Percentiles rank a stretch among this genome's conserved stretches.
Evolutionary conservation across 2,329 filamentous ascomycete genomes (phyloP).

Genomic region (Exophiala spinifera): DNA sequence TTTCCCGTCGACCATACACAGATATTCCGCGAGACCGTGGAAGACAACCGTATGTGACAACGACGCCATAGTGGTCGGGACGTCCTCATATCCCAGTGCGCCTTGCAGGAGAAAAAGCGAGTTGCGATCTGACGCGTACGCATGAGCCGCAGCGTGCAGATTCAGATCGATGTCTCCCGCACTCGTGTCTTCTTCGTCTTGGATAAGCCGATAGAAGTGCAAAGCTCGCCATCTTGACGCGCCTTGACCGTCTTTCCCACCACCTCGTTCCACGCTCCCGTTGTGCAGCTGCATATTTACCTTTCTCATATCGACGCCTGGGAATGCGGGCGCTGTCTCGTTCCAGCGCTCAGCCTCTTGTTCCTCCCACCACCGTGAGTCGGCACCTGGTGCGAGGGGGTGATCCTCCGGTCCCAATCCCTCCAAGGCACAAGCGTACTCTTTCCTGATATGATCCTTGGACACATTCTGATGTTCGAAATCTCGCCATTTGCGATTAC

Average conservation of each 20-base stretch:
- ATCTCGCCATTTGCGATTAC: conserved; percentile 9
- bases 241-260: conserved; percentile 16
- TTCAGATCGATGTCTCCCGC: conserved; percentile 43
- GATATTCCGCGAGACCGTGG: conserved; percentile 40
- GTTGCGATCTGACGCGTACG: conserved; percentile 57
- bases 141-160: conserved; percentile 56
- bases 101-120: conserved; percentile 52
- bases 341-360: conserved; percentile 30
- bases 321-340: conserved; percentile 34
- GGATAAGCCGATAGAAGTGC: conserved; percentile 46
- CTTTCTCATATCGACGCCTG: conserved; percentile 49
- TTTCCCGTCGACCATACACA: conserved; percentile 41
- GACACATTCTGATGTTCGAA: conserved; percentile 28
- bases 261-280: conserved; percentile 28
- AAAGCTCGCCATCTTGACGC: conserved; percentile 43
- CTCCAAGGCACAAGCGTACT: conserved; percentile 33
- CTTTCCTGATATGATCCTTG: conserved; percentile 28
- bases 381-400: conserved; percentile 34
- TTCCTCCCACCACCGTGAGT: conserved; percentile 38
- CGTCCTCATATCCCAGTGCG: conserved; percentile 43
- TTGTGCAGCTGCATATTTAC: conserved; percentile 54
- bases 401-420: conserved; percentile 37
- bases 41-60: conserved; percentile 50
- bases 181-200: conserved; percentile 33
- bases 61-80: conserved; percentile 45